Evolutionary conservation across 2,329 filamentous ascomycete genomes (phyloP), one percentile per base, ranked within the genome.

Genomic region (Colletotrichum graminicola): DNA sequence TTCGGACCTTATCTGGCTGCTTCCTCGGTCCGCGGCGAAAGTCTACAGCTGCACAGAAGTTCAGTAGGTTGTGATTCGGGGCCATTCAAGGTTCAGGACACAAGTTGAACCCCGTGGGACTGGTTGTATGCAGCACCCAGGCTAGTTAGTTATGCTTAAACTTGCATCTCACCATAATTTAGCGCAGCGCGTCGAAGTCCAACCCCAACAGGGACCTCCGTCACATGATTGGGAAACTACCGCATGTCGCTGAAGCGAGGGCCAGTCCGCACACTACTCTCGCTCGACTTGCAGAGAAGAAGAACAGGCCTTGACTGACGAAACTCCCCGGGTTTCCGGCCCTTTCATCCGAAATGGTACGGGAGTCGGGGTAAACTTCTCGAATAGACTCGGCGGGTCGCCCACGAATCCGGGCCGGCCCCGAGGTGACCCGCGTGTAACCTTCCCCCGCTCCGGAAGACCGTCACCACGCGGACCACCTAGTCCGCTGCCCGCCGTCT

Each of bases 351-450:
- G 3, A 18, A n/a, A 47, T 0, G 45, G 21, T 23, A 47, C 45
- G 45, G 45, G n/a, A 43, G 57, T 16, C 21, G 43, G 56, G 41
- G 2, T 51, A 39, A 49, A 34, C 32, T 34, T 55, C 5, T 8
- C 41, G 29, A 29, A 34, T 52, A 6, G 60, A 29, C 32, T 49
- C 6, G 10, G 49, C 41, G 51, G 49, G 51, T n/a, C 56, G 55
- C n/a, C 29, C 23, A 14, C 45, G 36, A 21, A 60, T 52, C 67
- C 57, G 51, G 64, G 1, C 57, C 68, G 65, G 52, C 59, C 51
- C 59, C 59, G 64, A 62, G n/a, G 1, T 36, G 21, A 36, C 54
- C 51, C 21, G n/a, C 21, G 39, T 39, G 29, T 7, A 32, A 16
- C 11, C 43, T 6, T 6, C 26, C 29, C n/a, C 23, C 21, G 12